Evolutionary conservation across 2,329 filamentous ascomycete species (phyloP), one percentile per base, ranked within the genome.

Genomic region (Dendrostoma leiphaemia): DNA sequence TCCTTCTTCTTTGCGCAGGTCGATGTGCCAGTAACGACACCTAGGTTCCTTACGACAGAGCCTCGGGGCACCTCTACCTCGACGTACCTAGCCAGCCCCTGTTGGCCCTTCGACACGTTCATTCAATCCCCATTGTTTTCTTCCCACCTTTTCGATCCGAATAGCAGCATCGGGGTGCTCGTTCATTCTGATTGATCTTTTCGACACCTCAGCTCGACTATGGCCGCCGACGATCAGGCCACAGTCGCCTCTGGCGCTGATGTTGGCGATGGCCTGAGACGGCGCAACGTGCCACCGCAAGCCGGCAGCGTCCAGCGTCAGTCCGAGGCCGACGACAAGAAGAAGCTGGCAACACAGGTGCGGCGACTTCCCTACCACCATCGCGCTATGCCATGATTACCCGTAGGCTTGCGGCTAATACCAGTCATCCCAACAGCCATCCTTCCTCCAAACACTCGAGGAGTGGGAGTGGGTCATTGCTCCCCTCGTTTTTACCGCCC

Each of bases 391-490:
- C n/a, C n/a, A 3, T 21, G 19, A 24, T n/a, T n/a, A n/a, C n/a
- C n/a, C n/a, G n/a, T n/a, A 6, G 13, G 12, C 26, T 48, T 8
- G 43, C 21, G n/a, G 24, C 65, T 67, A 48, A 72, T 57, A 31
- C 3, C 13, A 40, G 24, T 48, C 2, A 31, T 23, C 54, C 23
- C 56, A 81, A 71, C 69, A 78, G 61, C 77, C 82, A 62, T 82
- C 82, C 23, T 68, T 89, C 60, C 71, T 89, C 62, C 69, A 86
- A 53, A 76, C 81, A 63, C 79, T 91, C 61, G 76, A 80, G 63
- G 75, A 85, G 71, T 82, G 84, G 80, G 79, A 89, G 68, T 75
- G 79, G 67, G 65, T 86, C 65, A 77, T 85, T 66, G 79, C 81
- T 59, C 80, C 84, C 51, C 67, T 86, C 64, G 66, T 87, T 66